Conservation (phyloP, 176 grass and related monocot species). For the Lolium perenne region DNA sequence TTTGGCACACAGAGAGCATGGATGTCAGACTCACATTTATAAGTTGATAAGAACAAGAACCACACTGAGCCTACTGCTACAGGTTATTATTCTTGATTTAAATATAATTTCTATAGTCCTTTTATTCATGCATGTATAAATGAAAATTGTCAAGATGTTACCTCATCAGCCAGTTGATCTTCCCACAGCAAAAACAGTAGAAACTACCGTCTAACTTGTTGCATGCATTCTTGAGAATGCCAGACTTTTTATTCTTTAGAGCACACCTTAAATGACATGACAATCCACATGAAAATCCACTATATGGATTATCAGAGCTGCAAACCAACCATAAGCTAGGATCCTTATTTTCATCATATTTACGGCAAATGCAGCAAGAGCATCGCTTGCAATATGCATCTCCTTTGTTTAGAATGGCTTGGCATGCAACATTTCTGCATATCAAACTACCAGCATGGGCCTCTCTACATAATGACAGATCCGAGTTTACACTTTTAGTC, state of each 20-base stretch:
- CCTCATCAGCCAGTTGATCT: conserved; percentile 84
- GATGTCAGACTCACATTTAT: background rate
- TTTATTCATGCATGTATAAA: conserved; percentile 25
- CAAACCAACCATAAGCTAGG: conserved; percentile 94
- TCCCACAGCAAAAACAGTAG: conserved; percentile 81
- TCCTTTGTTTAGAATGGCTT: conserved; percentile 57
- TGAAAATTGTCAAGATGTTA: conserved; percentile 43
- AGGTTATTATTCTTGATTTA: conserved; percentile 12
- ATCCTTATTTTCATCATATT: conserved; percentile 96
- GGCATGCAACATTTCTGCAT: conserved; percentile 86
- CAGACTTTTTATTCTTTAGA: conserved; percentile 78
- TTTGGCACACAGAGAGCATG: no score
- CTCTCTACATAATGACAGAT: conserved; percentile 40
- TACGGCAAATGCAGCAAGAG: conserved; percentile 88
- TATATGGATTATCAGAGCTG: conserved; percentile 79
- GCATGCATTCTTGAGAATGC: conserved; percentile 62
- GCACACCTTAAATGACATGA: conserved; percentile 92
- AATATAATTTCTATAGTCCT: conserved; percentile 16
- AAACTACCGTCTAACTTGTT: conserved; percentile 75
- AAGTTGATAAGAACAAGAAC: conserved; percentile 1
- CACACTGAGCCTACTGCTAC: background rate
- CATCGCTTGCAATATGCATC: conserved; percentile 87
- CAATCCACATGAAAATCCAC: conserved; percentile 64
- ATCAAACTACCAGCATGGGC: conserved; percentile 46
- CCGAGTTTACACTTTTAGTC: conserved; percentile 35